Conservation (phyloP, 768 basidiomycete species). For the Lactarius pseudohatsudake region DNA sequence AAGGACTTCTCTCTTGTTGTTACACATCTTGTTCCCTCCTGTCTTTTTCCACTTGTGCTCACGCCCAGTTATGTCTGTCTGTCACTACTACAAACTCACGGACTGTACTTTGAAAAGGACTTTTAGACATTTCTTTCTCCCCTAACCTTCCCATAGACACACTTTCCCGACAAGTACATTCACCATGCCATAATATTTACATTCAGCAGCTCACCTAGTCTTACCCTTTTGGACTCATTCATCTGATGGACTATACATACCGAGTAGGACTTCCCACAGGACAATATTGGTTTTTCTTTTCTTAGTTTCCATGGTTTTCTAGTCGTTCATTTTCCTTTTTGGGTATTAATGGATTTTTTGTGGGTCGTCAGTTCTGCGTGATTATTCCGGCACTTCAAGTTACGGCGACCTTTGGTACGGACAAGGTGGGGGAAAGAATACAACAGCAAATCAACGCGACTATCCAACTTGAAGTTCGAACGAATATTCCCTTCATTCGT, state of each 20-base stretch:
- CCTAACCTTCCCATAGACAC: background rate
- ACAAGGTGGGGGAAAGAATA: background rate
- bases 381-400: background rate
- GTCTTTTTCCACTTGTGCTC: background rate
- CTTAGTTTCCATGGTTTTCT: background rate
- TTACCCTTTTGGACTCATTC: background rate
- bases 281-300: background rate
- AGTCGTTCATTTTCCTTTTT: background rate
- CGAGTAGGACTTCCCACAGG: background rate
- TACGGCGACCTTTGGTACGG: background rate
- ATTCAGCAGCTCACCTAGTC: background rate
- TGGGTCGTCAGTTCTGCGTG: background rate
- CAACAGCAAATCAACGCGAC: background rate
- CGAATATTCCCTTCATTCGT: background rate
- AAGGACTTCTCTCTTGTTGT: background rate
- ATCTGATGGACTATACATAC: background rate
- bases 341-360: background rate
- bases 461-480: background rate
- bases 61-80: background rate
- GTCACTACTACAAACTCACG: background rate
- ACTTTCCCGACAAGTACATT: background rate
- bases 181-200: background rate
- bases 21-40: background rate
- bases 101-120: slow-evolving; percentile 12
- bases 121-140: background rate